Base-by-base conservation (phyloP, 2,329 filamentous ascomycete genomes). In the Pestalotiopsis fici region DNA sequence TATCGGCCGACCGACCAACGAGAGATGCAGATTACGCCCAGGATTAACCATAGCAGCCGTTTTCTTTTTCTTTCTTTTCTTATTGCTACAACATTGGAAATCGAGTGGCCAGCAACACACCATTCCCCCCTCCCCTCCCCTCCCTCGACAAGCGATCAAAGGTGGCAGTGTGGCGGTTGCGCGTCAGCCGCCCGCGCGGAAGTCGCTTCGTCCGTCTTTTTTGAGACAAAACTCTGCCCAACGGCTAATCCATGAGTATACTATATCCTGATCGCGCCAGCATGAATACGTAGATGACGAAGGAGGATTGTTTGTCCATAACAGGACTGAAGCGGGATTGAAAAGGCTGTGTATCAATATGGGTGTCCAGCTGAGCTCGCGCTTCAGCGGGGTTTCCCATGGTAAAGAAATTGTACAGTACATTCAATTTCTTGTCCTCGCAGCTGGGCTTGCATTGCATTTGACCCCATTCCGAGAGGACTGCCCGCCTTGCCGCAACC, bases 1-100 rank as follows among this genome's bases (percentile, higher is more conserved):
- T 21, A 54, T 65, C 63, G 63, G 50, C 63, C 63, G 7, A 21
- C 27, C 35, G 15, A 23, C 63, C 27, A 65, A 65, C 59, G 50
- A 65, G 25, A 57, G 15, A 2, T 31, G 54, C 27, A 37, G 54
- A n/a, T n/a, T 21, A 5, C 12, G 18, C 11, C 63, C 56, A 28
- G 63, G 54, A 28, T 59, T 9, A 11, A 28, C 15, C 6, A 35
- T 54, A 28, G 56, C 56, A 59, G 54, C 54, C 21, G 63, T 43
- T 25, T 9, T 28, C 18, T 27, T 64, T 35, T 35, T 11, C 31
- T 35, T 35, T 7, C 11, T 35, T 35, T 35, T 6, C 31, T 35
- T 35, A 11, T 11, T 35, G 11, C 31, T 35, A 35, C 5, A 35
- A 35, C 31, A 35, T 35, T 28, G n/a, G 23, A 18, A 37, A 64